Conservation (phyloP, 2,329 filamentous ascomycete genomes). For the Lachnellula cervina region DNA sequence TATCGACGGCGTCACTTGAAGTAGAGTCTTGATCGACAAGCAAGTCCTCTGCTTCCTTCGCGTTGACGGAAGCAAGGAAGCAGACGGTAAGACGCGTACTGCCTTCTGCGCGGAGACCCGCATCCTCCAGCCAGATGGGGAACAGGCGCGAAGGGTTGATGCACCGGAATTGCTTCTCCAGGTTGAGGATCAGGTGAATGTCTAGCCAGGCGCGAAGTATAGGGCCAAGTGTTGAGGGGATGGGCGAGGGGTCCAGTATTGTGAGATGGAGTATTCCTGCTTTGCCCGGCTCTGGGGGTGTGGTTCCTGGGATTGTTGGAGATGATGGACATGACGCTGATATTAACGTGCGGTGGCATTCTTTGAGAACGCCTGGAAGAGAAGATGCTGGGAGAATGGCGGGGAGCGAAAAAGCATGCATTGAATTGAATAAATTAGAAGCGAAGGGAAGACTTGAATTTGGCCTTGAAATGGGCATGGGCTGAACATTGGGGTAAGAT, state of each 20-base stretch:
- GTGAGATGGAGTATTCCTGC: slow-evolving; percentile 53
- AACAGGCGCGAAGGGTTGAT: slow-evolving; percentile 54
- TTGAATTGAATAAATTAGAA: slow-evolving; percentile 41
- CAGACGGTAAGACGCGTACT: slow-evolving; percentile 21
- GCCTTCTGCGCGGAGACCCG: slow-evolving; percentile 42
- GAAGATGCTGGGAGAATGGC: slow-evolving; percentile 52
- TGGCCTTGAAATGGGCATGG: slow-evolving; percentile 32
- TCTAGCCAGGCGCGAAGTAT: slow-evolving; percentile 57
- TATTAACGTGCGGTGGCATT: slow-evolving; percentile 52
- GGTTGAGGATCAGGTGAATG: slow-evolving; percentile 52
- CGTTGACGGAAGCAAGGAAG: slow-evolving; percentile 21
- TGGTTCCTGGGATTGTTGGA: background rate
- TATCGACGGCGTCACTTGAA: background rate
- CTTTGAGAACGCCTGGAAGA: slow-evolving; percentile 51
- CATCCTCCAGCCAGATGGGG: slow-evolving; percentile 54
- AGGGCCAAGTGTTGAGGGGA: slow-evolving; percentile 51
- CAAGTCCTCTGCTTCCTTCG: background rate
- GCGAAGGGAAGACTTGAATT: slow-evolving; percentile 34
- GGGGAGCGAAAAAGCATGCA: slow-evolving; percentile 52
- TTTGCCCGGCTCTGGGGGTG: background rate
- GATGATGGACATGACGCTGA: slow-evolving; percentile 17
- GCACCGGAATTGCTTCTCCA: slow-evolving; percentile 55
- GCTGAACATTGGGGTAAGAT: slow-evolving; percentile 32
- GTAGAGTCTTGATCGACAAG: background rate
- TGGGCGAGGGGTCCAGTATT: slow-evolving; percentile 58